Evolutionary conservation across 1,139 yeast species (phyloP).

Genomic region (Hyphopichia pseudoburtonii): DNA sequence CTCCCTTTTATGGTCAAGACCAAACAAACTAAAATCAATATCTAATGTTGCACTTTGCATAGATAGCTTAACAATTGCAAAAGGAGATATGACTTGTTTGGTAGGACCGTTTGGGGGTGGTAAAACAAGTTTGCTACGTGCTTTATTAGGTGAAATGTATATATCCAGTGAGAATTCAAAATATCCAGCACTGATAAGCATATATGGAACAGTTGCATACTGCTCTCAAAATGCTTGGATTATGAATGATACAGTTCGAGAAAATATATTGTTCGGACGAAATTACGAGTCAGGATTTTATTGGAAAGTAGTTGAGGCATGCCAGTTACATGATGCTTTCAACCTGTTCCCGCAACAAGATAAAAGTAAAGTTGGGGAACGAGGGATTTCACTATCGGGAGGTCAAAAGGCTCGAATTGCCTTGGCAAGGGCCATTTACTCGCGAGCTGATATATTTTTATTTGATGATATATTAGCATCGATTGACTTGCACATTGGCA

Average conservation of each 20-base stretch:
- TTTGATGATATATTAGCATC: slow-evolving; percentile 24
- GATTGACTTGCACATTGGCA: slow-evolving; percentile 23
- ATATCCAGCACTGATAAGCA: slow-evolving; percentile 12
- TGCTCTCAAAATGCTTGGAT: slow-evolving; percentile 28
- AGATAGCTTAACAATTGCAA: slow-evolving; percentile 13
- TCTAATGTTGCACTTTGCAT: slow-evolving; percentile 12
- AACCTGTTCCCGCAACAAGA: slow-evolving; percentile 24
- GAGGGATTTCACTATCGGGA: slow-evolving; percentile 29
- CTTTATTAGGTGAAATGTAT: slow-evolving; percentile 19
- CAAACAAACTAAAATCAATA: slow-evolving; percentile 10
- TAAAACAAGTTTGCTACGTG: slow-evolving; percentile 17
- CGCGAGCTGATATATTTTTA: slow-evolving; percentile 25
- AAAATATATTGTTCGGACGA: slow-evolving; percentile 25
- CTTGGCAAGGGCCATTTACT: slow-evolving; percentile 27
- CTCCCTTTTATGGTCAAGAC: slow-evolving; percentile 19
- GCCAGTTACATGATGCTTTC: slow-evolving; percentile 22
- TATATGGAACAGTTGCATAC: slow-evolving; percentile 23
- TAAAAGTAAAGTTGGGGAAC: slow-evolving; percentile 26
- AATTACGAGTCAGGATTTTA: slow-evolving; percentile 20
- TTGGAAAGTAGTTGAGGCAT: slow-evolving; percentile 20
- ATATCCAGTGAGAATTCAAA: neutral
- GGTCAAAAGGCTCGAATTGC: slow-evolving; percentile 29
- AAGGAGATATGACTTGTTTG: slow-evolving; percentile 17
- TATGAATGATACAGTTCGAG: slow-evolving; percentile 25
- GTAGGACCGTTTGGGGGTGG: slow-evolving; percentile 24